These are phyloP conservation scores for Exophiala lecanii-corni DNA, from an alignment of 2,329 filamentous ascomycete species.

Conservation along the genomic window DNA sequence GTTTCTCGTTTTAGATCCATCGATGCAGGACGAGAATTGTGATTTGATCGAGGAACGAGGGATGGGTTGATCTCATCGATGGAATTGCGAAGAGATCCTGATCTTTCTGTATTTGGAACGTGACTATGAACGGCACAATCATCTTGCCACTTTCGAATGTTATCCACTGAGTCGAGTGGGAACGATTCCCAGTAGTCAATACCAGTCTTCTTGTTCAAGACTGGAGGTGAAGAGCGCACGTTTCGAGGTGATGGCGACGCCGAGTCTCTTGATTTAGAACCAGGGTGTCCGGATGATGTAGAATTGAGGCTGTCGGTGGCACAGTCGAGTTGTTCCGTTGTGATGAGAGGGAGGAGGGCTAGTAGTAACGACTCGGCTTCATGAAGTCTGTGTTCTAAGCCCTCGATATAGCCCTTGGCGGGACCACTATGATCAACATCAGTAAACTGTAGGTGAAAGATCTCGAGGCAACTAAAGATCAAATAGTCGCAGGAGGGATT, in stretches of 20 bases:
- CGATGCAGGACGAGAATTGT: slow-evolving; percentile 15
- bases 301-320: slow-evolving; percentile 22
- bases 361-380: slow-evolving; percentile 40
- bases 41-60: slow-evolving; percentile 1
- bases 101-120: slow-evolving; percentile 4
- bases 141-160: slow-evolving; percentile 36
- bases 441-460: too few relatives aligned
- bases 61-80: slow-evolving; percentile 3
- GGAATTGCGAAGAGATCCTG: slow-evolving; percentile 11
- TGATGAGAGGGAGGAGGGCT: slow-evolving; percentile 33
- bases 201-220: slow-evolving; percentile 30
- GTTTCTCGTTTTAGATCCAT: slow-evolving; percentile 12
- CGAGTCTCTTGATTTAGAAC: slow-evolving; percentile 17
- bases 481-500: too few relatives aligned
- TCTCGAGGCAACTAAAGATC: too few relatives aligned
- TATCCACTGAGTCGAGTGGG: slow-evolving; percentile 32
- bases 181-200: slow-evolving; percentile 37
- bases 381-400: slow-evolving; percentile 39
- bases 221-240: slow-evolving; percentile 18
- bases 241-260: slow-evolving; percentile 17
- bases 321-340: slow-evolving; percentile 31
- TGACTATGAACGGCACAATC: slow-evolving; percentile 26
- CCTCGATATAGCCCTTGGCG: slow-evolving; percentile 45
- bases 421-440: slow-evolving; percentile 35
- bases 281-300: slow-evolving; percentile 4